Evolutionary conservation across 768 basidiomycete species (phyloP).

Genomic region (Gyrodon lividus): DNA sequence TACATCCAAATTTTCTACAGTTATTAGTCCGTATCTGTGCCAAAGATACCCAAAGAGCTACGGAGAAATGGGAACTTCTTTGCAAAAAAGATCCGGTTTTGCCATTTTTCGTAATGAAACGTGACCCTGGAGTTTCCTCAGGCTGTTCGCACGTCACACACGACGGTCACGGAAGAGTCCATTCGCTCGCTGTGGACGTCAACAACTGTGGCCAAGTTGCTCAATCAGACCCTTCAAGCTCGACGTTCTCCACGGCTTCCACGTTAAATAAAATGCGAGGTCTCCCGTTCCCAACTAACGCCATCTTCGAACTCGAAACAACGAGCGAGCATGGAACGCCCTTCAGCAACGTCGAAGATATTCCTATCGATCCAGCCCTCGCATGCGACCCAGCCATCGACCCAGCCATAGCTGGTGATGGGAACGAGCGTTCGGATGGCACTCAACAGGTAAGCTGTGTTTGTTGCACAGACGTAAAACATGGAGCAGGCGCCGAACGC

Average conservation of each 20-base stretch:
- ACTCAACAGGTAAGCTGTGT: slow-evolving; percentile 39
- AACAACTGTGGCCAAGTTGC: slow-evolving; percentile 33
- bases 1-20: too few species aligned
- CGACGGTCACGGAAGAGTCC: slow-evolving; percentile 29
- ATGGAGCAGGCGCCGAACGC: slow-evolving; percentile 44
- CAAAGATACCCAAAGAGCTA: slow-evolving; percentile 3
- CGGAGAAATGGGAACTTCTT: slow-evolving; percentile 10
- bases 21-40: background rate
- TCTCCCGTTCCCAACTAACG: slow-evolving; percentile 47
- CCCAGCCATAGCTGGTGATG: slow-evolving; percentile 44
- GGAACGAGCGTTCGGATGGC: slow-evolving; percentile 11
- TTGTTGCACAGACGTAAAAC: slow-evolving; percentile 17
- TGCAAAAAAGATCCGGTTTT: background rate
- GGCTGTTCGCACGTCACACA: slow-evolving; percentile 30
- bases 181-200: slow-evolving; percentile 37
- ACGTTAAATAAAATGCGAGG: slow-evolving; percentile 49
- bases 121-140: slow-evolving; percentile 28
- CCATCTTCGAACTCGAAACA: slow-evolving; percentile 50
- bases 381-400: slow-evolving; percentile 47
- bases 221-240: slow-evolving; percentile 12
- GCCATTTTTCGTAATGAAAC: slow-evolving; percentile 18
- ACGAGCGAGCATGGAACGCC: slow-evolving; percentile 63
- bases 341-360: slow-evolving; percentile 56
- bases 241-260: slow-evolving; percentile 13
- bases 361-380: slow-evolving; percentile 82